Evolutionary conservation across 306 rosid genomes (phyloP).

Genomic region (Boehmeria nivea): DNA sequence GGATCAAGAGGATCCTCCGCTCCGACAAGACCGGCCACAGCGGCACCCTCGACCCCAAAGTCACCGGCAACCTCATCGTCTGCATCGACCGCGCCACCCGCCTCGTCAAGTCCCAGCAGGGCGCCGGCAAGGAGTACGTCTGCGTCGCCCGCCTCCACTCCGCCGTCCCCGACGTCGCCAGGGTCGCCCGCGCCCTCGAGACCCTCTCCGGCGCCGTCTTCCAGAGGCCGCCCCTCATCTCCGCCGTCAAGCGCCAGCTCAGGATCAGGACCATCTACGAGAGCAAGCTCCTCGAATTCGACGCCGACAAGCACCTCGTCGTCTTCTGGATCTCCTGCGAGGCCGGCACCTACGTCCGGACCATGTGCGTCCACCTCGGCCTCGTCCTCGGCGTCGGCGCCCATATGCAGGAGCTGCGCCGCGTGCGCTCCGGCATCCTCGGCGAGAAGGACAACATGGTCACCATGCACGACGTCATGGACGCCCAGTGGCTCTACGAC

Average conservation of each 20-base stretch:
- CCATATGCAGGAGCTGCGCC: conserved; percentile 87
- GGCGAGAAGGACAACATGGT: conserved; percentile 93
- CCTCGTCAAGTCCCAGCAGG: conserved; percentile 75
- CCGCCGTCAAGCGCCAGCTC: conserved; percentile 82
- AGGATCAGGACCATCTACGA: conserved; percentile 83
- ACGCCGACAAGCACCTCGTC: conserved; percentile 59
- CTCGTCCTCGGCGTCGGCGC: conserved; percentile 77
- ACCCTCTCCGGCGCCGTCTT: conserved; percentile 82
- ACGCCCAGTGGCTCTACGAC: conserved; percentile 78
- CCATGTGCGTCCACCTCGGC: conserved; percentile 82
- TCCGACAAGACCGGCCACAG: conserved; percentile 78
- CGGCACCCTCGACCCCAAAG: conserved; percentile 84
- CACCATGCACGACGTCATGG: conserved; percentile 83
- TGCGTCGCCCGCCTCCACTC: conserved; percentile 74
- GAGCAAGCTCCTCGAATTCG: conserved; percentile 83
- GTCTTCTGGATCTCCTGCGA: conserved; percentile 71
- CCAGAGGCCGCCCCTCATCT: conserved; percentile 75
- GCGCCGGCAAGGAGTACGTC: conserved; percentile 84
- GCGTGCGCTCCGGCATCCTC: conserved; percentile 75
- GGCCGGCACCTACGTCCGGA: conserved; percentile 85
- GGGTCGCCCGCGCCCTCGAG: conserved; percentile 69
- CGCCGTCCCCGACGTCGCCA: conserved; percentile 55
- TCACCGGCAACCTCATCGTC: conserved; percentile 74
- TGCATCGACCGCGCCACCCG: conserved; percentile 80
- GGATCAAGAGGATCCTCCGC: conserved; percentile 75